These are phyloP conservation scores for Penicillium dipodomyicola DNA, from an alignment of 495 filamentous ascomycete species.

Conservation along the genomic window DNA sequence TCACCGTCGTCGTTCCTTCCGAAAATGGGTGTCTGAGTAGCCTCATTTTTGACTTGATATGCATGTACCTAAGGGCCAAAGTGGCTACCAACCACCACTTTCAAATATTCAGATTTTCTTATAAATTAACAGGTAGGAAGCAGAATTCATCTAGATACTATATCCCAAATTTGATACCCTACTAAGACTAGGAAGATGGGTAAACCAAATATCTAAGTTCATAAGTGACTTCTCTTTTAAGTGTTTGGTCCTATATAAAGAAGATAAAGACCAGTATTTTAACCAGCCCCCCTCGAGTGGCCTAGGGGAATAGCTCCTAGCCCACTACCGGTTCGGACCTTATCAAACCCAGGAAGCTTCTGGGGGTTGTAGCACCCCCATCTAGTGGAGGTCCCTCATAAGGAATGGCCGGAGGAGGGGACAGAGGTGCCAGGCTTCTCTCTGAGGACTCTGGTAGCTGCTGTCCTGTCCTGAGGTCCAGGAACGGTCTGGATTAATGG, in stretches of 20 bases:
- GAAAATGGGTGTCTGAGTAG: neutral
- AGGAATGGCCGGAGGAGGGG: neutral
- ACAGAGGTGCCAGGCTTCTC: neutral
- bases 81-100: neutral
- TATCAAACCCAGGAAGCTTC: neutral
- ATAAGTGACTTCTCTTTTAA: neutral
- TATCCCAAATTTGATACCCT: neutral
- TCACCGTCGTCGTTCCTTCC: neutral
- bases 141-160: neutral
- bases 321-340: neutral
- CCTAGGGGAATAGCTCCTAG: too few relatives aligned
- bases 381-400: too few relatives aligned
- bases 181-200: neutral
- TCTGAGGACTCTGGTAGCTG: too few relatives aligned
- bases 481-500: neutral
- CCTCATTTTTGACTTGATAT: neutral
- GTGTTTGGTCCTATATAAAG: neutral
- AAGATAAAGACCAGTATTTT: neutral
- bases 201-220: neutral
- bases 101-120: neutral
- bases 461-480: neutral
- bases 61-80: neutral
- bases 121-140: neutral
- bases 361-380: too few relatives aligned
- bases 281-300: conserved; percentile 2